These are phyloP conservation scores for Penicillium sp. DNA, from an alignment of 2,329 filamentous ascomycete species.

Conservation along the genomic window DNA sequence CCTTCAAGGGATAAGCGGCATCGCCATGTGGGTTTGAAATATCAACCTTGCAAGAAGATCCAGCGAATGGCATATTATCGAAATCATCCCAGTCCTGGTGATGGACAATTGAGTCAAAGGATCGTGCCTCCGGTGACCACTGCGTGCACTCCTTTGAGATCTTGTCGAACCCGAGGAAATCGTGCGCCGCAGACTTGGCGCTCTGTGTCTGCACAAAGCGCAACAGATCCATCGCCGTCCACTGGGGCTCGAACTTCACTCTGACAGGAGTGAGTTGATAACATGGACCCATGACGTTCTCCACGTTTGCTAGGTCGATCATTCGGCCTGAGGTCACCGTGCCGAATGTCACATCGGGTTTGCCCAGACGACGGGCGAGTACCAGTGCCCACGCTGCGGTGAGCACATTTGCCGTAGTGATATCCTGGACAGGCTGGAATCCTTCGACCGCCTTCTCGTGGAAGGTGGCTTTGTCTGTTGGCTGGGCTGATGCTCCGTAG, in stretches of 20 bases:
- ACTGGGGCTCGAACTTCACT: constrained; percentile 50
- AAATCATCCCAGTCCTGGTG: constrained; percentile 62
- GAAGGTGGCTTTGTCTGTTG: constrained; percentile 27
- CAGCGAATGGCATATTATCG: constrained; percentile 47
- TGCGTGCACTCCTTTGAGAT: constrained; percentile 50
- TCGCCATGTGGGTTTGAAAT: constrained; percentile 60
- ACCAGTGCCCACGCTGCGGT: constrained; percentile 63
- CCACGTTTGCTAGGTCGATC: constrained; percentile 52
- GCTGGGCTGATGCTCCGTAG: constrained; percentile 13
- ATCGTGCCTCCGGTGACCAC: constrained; percentile 42
- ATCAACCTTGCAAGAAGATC: constrained; percentile 48
- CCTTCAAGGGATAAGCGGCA: constrained; percentile 32
- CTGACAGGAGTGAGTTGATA: constrained; percentile 56
- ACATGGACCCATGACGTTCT: constrained; percentile 60
- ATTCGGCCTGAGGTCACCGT: constrained; percentile 63
- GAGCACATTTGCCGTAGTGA: constrained; percentile 60
- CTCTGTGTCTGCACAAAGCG: constrained; percentile 53
- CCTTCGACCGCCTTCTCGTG: constrained; percentile 31
- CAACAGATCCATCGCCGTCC: constrained; percentile 52
- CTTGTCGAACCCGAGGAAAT: constrained; percentile 52
- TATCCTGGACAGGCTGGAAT: constrained; percentile 49
- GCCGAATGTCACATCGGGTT: constrained; percentile 59
- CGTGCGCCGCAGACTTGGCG: constrained; percentile 51
- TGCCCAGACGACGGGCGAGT: constrained; percentile 51
- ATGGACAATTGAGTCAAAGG: constrained; percentile 56